Evolutionary conservation across 73 alveolate species (phyloP), one percentile per base, ranked within the genome.

Genomic region (Symbiodinium natans): DNA sequence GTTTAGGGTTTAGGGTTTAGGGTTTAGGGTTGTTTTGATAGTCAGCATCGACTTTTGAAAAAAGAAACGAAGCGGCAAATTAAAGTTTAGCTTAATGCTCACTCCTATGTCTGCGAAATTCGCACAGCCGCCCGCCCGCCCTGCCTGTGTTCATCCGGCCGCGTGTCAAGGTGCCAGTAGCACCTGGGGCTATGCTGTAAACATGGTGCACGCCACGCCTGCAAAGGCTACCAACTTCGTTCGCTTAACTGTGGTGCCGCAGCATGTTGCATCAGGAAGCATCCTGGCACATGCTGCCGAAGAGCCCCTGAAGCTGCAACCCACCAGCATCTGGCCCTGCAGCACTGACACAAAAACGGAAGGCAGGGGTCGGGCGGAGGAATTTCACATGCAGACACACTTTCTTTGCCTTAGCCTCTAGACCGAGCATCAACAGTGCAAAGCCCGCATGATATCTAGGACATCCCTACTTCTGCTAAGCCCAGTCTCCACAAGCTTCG

Each of bases 121-220:
- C 15, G 1, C 77, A 3, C 15, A 46, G 6, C 59, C 15, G 25
- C 77, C n/a, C n/a, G n/a, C n/a, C n/a, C n/a, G 2, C 17, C 21
- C 11, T 56, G 85, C 83, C 86, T 82, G 46, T 88, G 95, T 38
- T 88, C 95, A 17, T 88, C 95, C 11, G 95, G 95, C 6, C 95
- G 95, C 31, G 95, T 88, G 95, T 88, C 95, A 41, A 88, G 27
- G 36, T 88, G 95, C 95, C 95, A 88, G 43, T 88, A 88, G 95
- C 95, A 88, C 95, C 95, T 88, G 36, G 27, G 21, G 27, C 2
- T 46, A 13, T 6, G 59, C 13, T 46, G 59, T 46, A 6, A 9
- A 13, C 21, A 13, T 46, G 13, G 59, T 46, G 6, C 59, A 9
- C 59, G 13, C 59, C 59, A 11, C 21, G 36, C 56, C 38, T 4